A percentile compares a stretch with the other conserved stretches of the same genome.
Evolutionary conservation across 257 asterid genomes (phyloP).

Genomic region (Misopates orontium): DNA sequence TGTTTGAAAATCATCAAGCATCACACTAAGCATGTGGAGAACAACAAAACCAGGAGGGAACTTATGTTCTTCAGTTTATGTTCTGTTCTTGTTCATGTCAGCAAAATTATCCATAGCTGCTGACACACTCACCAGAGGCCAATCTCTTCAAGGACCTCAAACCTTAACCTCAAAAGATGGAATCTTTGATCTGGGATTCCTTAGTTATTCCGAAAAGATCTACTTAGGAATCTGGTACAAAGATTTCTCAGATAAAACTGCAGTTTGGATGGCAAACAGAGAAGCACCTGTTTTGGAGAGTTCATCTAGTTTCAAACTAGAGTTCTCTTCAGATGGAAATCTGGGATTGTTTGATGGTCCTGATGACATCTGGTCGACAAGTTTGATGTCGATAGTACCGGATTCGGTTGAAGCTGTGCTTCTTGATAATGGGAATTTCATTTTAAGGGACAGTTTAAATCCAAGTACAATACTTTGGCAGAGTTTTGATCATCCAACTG

Average conservation of each 20-base stretch:
- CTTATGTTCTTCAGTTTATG: too few relatives aligned
- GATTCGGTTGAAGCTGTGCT: conserved; percentile 27
- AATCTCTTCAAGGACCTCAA: conserved; percentile 29
- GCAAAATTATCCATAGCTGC: too few relatives aligned
- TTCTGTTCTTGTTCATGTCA: too few relatives aligned
- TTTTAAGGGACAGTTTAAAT: conserved; percentile 24
- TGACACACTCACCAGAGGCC: conserved; percentile 1
- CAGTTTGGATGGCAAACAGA: conserved; percentile 56
- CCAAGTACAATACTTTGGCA: conserved; percentile 31
- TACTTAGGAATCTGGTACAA: conserved; percentile 53
- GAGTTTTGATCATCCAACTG: conserved; percentile 47
- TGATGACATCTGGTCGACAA: conserved; percentile 31
- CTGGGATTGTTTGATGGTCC: conserved; percentile 40
- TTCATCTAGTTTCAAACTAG: not conserved
- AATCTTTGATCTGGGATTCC: conserved; percentile 42
- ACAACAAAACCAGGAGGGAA: too few relatives aligned
- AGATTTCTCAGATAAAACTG: conserved; percentile 32
- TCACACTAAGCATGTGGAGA: too few relatives aligned
- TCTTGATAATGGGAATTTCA: conserved; percentile 37
- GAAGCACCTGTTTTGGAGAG: conserved; percentile 23
- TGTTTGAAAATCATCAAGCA: too few relatives aligned
- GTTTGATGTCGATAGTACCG: conserved; percentile 19
- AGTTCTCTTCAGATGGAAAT: conserved; percentile 30
- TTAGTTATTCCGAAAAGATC: conserved; percentile 24
- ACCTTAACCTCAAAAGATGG: conserved; percentile 32